phyloP scores from a whole-genome alignment of 768 basidiomycete species.

The Hygrocybe coccinea region DNA sequence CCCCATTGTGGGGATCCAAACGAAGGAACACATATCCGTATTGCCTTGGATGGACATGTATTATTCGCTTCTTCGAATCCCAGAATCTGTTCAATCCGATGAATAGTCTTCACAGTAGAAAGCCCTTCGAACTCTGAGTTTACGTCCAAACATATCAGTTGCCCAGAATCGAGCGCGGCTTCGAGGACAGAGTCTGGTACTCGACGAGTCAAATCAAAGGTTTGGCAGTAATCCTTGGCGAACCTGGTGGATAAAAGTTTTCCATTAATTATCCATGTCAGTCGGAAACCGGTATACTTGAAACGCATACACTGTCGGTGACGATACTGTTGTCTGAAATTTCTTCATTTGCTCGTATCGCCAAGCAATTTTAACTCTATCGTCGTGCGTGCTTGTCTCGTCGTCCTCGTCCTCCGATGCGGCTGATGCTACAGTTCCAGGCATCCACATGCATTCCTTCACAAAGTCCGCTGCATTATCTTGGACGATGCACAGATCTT shows the following conservation, averaged over 20 bases:
- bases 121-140: background rate
- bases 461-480: slow-evolving; percentile 54
- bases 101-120: slow-evolving; percentile 20
- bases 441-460: slow-evolving; percentile 78
- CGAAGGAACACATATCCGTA: slow-evolving; percentile 59
- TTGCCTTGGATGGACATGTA: slow-evolving; percentile 26
- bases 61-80: slow-evolving; percentile 19
- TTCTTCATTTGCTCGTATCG: slow-evolving; percentile 91
- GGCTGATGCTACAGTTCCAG: slow-evolving; percentile 32
- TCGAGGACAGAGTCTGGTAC: slow-evolving; percentile 51
- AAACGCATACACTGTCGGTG: slow-evolving; percentile 40
- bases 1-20: slow-evolving; percentile 70
- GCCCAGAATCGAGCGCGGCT: slow-evolving; percentile 35
- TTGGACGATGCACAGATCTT: slow-evolving; percentile 64
- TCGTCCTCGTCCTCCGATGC: slow-evolving; percentile 34
- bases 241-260: slow-evolving; percentile 31
- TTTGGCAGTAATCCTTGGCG: slow-evolving; percentile 57
- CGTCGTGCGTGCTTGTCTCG: slow-evolving; percentile 39
- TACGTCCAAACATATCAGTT: slow-evolving; percentile 32
- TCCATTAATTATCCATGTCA: slow-evolving; percentile 10
- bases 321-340: slow-evolving; percentile 77
- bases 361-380: slow-evolving; percentile 94
- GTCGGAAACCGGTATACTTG: background rate
- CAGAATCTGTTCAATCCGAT: slow-evolving; percentile 28
- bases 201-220: slow-evolving; percentile 67